Conservation (phyloP, 148 eudicot genomes). For the Nyssa sinensis region DNA sequence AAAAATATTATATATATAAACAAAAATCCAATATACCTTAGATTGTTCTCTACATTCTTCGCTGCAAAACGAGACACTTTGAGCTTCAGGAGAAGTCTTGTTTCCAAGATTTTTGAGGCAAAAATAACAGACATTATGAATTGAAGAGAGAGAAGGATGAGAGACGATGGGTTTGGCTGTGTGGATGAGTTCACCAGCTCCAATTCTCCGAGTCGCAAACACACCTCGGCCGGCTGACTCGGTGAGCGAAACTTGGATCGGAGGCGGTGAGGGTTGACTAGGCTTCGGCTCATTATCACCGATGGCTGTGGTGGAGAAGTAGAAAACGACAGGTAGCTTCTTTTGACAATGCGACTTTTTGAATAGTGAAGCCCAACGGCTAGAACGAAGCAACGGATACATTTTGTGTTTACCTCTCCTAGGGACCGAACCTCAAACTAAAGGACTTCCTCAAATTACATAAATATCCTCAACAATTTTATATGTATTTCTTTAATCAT, state of each 20-base stretch:
- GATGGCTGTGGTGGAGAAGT: constrained; percentile 21
- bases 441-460: background rate
- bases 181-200: constrained; percentile 76
- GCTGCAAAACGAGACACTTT: constrained; percentile 45
- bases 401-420: constrained; percentile 15
- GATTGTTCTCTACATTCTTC: constrained; percentile 55
- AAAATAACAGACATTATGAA: constrained; percentile 53
- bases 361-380: constrained; percentile 39
- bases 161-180: constrained; percentile 70
- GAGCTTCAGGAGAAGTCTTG: constrained; percentile 9
- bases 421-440: background rate
- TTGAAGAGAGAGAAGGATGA: constrained; percentile 59
- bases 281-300: constrained; percentile 14
- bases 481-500: no score
- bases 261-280: constrained; percentile 56
- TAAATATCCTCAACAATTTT: background rate
- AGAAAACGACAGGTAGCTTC: constrained; percentile 16
- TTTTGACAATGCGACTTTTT: constrained; percentile 10
- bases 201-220: constrained; percentile 64
- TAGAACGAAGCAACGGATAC: constrained; percentile 29
- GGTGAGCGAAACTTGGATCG: constrained; percentile 64
- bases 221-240: constrained; percentile 80
- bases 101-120: constrained; percentile 47
- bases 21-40: constrained; percentile 34
- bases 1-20: background rate